phyloP scores from a whole-genome alignment of 2,329 filamentous ascomycete species.

The Colletotrichum tabaci region DNA sequence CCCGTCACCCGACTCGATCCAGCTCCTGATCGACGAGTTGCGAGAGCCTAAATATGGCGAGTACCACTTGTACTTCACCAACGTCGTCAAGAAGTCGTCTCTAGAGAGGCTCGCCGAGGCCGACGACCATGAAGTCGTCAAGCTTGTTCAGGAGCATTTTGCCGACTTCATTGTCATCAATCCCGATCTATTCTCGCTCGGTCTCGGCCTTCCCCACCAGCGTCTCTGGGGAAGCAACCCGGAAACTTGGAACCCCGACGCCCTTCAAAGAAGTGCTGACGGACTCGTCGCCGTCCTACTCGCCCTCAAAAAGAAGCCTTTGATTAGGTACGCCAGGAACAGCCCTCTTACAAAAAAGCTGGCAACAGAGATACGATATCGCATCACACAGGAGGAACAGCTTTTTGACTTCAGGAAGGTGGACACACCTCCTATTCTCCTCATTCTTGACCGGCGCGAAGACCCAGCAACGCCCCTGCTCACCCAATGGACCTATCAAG shows the following conservation, averaged over 20 bases:
- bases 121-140: conserved; percentile 97
- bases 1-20: conserved; percentile 92
- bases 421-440: conserved; percentile 92
- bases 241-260: conserved; percentile 92
- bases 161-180: conserved; percentile 97
- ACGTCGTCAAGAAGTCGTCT: conserved; percentile 96
- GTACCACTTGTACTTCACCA: conserved; percentile 98
- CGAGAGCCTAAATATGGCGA: conserved; percentile 97
- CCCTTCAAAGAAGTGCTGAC: conserved; percentile 88
- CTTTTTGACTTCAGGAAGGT: conserved; percentile 96
- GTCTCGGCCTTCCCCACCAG: conserved; percentile 79
- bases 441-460: conserved; percentile 91
- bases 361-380: conserved; percentile 91
- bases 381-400: conserved; percentile 95
- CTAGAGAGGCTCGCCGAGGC: conserved; percentile 95
- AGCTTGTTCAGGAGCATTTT: conserved; percentile 94
- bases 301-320: conserved; percentile 94
- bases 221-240: conserved; percentile 86
- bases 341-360: conserved; percentile 93
- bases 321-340: conserved; percentile 94
- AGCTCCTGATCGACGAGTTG: conserved; percentile 94
- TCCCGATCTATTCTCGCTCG: conserved; percentile 89
- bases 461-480: conserved; percentile 95
- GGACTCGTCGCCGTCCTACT: conserved; percentile 87
- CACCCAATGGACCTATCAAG: conserved; percentile 99